Evolutionary conservation across 2,329 filamentous ascomycete species (phyloP).

Genomic region (Phaeosphaeria sp.): DNA sequence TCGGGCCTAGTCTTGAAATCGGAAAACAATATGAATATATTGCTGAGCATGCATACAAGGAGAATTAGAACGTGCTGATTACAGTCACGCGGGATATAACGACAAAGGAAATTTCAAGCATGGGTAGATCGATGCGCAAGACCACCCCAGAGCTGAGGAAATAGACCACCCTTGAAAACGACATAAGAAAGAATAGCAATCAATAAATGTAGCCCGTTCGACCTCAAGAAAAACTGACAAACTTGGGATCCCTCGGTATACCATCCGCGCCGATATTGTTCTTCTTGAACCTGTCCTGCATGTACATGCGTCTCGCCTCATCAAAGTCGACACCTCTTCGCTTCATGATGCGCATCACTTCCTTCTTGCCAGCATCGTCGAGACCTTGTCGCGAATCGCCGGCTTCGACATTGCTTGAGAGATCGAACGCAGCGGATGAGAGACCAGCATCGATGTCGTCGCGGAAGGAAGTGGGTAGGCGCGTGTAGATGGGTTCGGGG

Average conservation of each 20-base stretch:
- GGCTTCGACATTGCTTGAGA: slow-evolving; percentile 77
- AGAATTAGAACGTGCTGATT: neutral
- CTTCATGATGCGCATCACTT: slow-evolving; percentile 92
- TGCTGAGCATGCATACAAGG: neutral
- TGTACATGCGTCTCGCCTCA: slow-evolving; percentile 85
- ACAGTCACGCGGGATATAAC: neutral
- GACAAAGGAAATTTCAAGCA: neutral
- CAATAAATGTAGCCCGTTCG: too few relatives aligned
- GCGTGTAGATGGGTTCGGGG: slow-evolving; percentile 73
- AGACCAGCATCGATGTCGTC: slow-evolving; percentile 89
- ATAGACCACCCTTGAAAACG: neutral
- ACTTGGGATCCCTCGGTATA: slow-evolving; percentile 87
- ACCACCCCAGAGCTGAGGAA: neutral
- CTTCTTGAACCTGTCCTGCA: slow-evolving; percentile 83
- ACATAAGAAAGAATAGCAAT: slow-evolving; percentile 1
- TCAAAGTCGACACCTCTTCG: slow-evolving; percentile 82
- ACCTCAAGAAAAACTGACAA: slow-evolving; percentile 81
- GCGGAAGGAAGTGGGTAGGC: slow-evolving; percentile 77
- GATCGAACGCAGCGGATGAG: slow-evolving; percentile 81
- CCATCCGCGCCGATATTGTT: slow-evolving; percentile 91
- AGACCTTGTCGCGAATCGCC: slow-evolving; percentile 82
- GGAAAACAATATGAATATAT: neutral
- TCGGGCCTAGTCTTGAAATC: neutral
- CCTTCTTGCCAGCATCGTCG: slow-evolving; percentile 78
- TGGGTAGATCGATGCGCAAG: too few relatives aligned